Conservation (phyloP, 2,329 filamentous ascomycete genomes). For the Tolypocladium nubicola region DNA sequence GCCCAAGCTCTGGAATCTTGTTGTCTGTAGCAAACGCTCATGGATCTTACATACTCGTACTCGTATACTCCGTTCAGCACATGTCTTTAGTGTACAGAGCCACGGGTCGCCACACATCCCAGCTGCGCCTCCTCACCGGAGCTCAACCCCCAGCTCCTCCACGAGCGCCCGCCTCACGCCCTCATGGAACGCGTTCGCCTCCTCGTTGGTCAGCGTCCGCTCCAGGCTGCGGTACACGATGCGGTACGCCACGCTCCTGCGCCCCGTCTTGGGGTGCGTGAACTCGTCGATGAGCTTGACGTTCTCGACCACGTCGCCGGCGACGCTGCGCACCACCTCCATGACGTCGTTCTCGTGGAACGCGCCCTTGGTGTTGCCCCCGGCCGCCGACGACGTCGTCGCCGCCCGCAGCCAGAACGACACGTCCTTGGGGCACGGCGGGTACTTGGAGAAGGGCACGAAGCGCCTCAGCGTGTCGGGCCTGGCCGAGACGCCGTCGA, state of each 20-base stretch:
- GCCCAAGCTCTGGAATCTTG: not conserved
- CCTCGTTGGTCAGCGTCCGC: conserved; percentile 74
- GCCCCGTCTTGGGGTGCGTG: conserved; percentile 72
- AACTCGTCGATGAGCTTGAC: conserved; percentile 80
- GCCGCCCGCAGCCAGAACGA: conserved; percentile 68
- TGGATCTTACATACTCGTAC: too few relatives aligned
- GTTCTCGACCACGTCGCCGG: conserved; percentile 78
- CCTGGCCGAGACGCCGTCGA: conserved; percentile 49
- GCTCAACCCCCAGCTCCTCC: conserved; percentile 63
- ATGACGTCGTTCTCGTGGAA: conserved; percentile 97
- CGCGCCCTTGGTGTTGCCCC: conserved; percentile 31
- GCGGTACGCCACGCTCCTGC: conserved; percentile 80
- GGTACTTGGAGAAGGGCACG: conserved; percentile 82
- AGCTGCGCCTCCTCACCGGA: conserved; percentile 13
- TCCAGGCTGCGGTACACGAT: conserved; percentile 92
- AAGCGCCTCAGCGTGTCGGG: conserved; percentile 50
- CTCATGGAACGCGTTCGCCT: conserved; percentile 68
- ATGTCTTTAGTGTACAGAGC: not conserved
- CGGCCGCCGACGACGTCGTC: conserved; percentile 30
- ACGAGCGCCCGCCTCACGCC: conserved; percentile 56
- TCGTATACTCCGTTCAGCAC: too few relatives aligned
- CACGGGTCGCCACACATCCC: not conserved
- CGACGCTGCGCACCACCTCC: conserved; percentile 80
- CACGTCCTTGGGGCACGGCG: conserved; percentile 82
- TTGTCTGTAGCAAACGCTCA: not conserved